These are phyloP conservation scores for Penicillium arizonense DNA, from an alignment of 495 filamentous ascomycete species.

Conservation along the genomic window DNA sequence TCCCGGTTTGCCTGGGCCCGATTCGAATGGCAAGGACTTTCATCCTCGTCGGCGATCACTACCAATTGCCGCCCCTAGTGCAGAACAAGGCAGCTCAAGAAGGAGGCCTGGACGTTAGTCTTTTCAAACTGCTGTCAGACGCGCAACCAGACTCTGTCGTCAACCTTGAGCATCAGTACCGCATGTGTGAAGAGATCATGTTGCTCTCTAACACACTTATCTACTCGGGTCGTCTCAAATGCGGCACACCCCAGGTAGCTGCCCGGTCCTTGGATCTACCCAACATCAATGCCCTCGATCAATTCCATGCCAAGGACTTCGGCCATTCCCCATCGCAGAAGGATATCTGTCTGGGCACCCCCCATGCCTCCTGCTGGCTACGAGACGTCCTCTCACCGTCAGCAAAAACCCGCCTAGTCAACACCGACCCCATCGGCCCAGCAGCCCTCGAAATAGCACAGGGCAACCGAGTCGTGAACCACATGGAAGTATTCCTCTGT, in stretches of 20 bases:
- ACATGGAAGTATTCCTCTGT: conserved; percentile 70
- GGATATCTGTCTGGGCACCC: conserved; percentile 51
- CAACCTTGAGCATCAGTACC: conserved; percentile 92
- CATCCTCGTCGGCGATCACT: conserved; percentile 93
- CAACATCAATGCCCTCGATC: conserved; percentile 55
- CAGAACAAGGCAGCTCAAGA: conserved; percentile 84
- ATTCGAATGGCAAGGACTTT: conserved; percentile 93
- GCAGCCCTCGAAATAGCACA: conserved; percentile 64
- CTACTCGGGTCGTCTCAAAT: conserved; percentile 85
- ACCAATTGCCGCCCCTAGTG: conserved; percentile 90
- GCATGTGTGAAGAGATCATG: conserved; percentile 98
- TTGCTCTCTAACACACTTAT: conserved; percentile 88
- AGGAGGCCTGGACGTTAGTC: conserved; percentile 85
- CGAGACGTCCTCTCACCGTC: conserved; percentile 66
- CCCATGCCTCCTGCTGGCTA: conserved; percentile 71
- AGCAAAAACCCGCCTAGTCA: conserved; percentile 76
- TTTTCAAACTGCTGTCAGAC: conserved; percentile 92
- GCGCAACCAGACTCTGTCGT: conserved; percentile 81
- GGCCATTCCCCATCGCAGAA: conserved; percentile 23
- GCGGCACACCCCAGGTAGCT: conserved; percentile 76
- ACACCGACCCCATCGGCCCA: conserved; percentile 74
- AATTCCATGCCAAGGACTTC: conserved; percentile 47
- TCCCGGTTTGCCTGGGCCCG: conserved; percentile 89
- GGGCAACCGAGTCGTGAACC: conserved; percentile 84
- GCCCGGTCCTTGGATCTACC: conserved; percentile 57